Percentiles rank a stretch among this genome's conserved stretches.
phyloP scores from a whole-genome alignment of 1,284 basidiomycete species.

The Wallemia ichthyophaga region DNA sequence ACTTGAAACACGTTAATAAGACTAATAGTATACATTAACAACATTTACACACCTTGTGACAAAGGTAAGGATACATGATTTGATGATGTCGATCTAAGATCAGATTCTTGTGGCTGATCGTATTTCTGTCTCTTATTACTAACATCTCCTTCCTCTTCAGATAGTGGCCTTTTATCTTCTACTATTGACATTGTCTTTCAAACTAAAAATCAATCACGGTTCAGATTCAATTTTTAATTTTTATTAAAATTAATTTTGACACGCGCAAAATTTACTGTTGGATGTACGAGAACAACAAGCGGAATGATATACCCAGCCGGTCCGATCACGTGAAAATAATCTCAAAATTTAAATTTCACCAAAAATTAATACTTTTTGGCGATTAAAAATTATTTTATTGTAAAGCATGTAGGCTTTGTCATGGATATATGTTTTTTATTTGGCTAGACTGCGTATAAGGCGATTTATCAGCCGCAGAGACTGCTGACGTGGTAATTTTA shows the following conservation, averaged over 20 bases:
- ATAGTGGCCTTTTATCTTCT: not conserved
- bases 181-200: not conserved
- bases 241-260: not conserved
- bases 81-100: too few species aligned
- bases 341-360: not conserved
- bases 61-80: too few species aligned
- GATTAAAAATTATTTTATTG: not conserved
- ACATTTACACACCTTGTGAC: too few species aligned
- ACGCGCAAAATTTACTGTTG: not conserved
- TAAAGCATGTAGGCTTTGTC: too few species aligned
- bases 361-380: not conserved
- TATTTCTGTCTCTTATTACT: not conserved
- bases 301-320: not conserved
- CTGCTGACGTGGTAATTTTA: not conserved
- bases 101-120: too few species aligned
- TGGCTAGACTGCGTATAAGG: too few species aligned
- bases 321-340: not conserved
- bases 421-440: too few species aligned
- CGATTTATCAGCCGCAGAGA: not conserved
- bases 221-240: not conserved
- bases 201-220: not conserved
- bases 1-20: too few species aligned
- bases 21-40: too few species aligned
- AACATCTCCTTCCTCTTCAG: not conserved
- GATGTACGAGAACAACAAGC: not conserved